phyloP scores from a whole-genome alignment of 164 flowering plant genomes.

The Stephania cephalantha region DNA sequence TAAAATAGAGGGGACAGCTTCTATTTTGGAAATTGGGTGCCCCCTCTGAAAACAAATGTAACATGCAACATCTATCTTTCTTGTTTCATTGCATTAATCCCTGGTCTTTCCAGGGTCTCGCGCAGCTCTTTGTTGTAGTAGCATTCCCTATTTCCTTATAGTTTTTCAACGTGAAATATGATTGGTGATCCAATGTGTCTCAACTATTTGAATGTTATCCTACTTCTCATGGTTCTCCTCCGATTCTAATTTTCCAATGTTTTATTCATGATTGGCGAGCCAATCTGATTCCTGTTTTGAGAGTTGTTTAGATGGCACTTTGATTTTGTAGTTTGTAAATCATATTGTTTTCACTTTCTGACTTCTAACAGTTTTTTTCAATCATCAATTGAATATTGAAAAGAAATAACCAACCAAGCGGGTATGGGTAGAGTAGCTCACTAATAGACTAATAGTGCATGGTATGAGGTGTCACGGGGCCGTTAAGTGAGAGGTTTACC shows the following conservation, averaged over 20 bases:
- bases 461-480: too few relatives aligned
- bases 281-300: not conserved
- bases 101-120: not conserved
- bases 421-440: too few relatives aligned
- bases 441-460: too few relatives aligned
- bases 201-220: not conserved
- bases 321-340: too few relatives aligned
- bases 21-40: conserved; percentile 10
- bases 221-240: not conserved
- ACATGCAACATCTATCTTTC: not conserved
- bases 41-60: not conserved
- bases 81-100: not conserved
- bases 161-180: not conserved
- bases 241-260: not conserved
- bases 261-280: not conserved
- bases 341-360: too few relatives aligned
- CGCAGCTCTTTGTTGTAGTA: not conserved
- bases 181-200: not conserved
- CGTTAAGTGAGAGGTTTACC: too few relatives aligned
- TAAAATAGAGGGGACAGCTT: conserved; percentile 4
- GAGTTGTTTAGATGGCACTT: not conserved
- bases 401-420: too few relatives aligned
- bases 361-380: too few relatives aligned
- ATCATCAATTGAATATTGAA: too few relatives aligned
- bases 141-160: not conserved